A percentile compares a stretch with the other conserved stretches of the same genome.
Conservation (phyloP, 2,329 filamentous ascomycete genomes). For the Colletotrichum camelliae region DNA sequence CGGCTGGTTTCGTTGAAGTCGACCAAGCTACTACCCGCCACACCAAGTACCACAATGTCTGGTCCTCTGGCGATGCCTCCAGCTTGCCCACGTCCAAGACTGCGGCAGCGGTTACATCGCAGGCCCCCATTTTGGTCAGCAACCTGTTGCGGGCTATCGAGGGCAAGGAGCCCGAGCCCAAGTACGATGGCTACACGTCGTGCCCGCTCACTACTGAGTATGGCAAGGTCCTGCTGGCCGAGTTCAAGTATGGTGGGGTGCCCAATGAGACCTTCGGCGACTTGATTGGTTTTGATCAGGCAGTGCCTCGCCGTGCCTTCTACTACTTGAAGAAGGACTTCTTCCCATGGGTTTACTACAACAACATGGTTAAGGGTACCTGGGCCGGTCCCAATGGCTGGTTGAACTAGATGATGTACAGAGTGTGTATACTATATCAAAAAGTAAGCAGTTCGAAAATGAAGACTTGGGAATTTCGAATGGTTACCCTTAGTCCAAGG, state of each 20-base stretch:
- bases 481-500: not conserved
- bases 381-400: conserved; percentile 67
- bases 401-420: conserved; percentile 17
- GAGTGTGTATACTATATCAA: not conserved
- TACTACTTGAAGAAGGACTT: conserved; percentile 71
- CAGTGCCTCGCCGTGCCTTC: conserved; percentile 58
- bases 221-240: conserved; percentile 67
- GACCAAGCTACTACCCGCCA: conserved; percentile 58
- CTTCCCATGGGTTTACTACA: conserved; percentile 70
- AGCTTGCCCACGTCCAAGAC: conserved; percentile 64
- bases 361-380: conserved; percentile 64
- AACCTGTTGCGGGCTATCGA: conserved; percentile 52
- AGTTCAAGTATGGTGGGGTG: conserved; percentile 69
- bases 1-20: conserved; percentile 63
- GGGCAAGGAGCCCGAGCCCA: conserved; percentile 46
- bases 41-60: conserved; percentile 60
- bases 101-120: conserved; percentile 55
- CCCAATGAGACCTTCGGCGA: conserved; percentile 67
- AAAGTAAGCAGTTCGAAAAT: not conserved
- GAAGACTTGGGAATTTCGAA: not conserved
- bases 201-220: conserved; percentile 62
- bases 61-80: conserved; percentile 65
- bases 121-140: conserved; percentile 55
- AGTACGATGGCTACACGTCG: conserved; percentile 61
- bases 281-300: conserved; percentile 63